Conservation (phyloP, 176 grass and related monocot species). For the Oryza glumipatula region DNA sequence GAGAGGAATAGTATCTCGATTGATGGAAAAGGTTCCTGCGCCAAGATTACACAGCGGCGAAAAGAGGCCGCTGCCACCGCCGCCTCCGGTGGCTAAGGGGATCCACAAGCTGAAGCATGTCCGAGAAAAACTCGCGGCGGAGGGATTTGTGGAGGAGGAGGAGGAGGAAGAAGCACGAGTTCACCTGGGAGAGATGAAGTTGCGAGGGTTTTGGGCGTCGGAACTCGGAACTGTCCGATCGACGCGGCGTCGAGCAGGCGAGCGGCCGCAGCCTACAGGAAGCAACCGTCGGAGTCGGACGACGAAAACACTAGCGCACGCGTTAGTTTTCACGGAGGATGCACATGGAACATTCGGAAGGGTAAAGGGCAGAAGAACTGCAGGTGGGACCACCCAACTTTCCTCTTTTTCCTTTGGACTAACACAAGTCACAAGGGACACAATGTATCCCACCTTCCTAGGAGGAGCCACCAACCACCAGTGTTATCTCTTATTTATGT, state of each 20-base stretch:
- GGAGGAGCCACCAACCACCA: too few species aligned
- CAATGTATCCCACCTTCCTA: too few species aligned
- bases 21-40: not conserved
- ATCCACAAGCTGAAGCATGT: not conserved
- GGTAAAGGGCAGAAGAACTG: not conserved
- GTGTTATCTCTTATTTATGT: too few species aligned
- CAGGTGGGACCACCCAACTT: not conserved
- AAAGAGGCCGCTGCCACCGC: too few species aligned
- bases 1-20: not conserved
- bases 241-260: not conserved
- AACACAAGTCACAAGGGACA: too few species aligned
- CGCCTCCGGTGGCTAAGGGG: too few species aligned
- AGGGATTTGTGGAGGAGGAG: not conserved
- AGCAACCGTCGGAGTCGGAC: not conserved
- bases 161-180: not conserved
- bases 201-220: not conserved
- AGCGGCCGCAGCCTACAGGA: not conserved
- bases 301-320: not conserved
- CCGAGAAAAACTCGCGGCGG: not conserved
- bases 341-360: not conserved
- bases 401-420: not conserved
- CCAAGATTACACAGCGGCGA: not conserved
- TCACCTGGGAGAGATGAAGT: not conserved
- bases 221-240: not conserved
- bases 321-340: not conserved